Conservation (phyloP, 352 stramenopile genomes). For the Phytophthora citrophthora region DNA sequence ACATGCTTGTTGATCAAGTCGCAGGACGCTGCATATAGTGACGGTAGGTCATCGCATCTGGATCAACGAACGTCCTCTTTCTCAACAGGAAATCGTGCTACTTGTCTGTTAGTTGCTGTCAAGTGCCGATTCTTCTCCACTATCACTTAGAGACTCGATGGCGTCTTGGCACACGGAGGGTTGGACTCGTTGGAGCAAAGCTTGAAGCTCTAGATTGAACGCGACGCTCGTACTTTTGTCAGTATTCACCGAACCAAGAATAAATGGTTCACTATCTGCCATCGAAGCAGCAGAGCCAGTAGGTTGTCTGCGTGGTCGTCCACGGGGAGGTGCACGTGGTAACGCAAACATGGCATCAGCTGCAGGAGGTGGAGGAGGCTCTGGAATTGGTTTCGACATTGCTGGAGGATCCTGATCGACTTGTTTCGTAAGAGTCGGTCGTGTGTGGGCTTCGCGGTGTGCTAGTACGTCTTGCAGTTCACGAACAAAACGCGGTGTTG, state of each 20-base stretch:
- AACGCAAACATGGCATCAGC: constrained; percentile 23
- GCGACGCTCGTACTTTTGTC: neutral
- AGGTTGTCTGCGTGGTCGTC: constrained; percentile 9
- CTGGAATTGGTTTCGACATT: neutral
- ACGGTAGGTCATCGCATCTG: too few species aligned
- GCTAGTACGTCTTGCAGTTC: constrained; percentile 68
- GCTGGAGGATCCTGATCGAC: constrained; percentile 43
- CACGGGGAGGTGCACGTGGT: constrained; percentile 18
- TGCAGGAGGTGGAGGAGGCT: constrained; percentile 7
- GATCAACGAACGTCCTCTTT: too few species aligned
- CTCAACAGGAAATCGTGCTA: too few species aligned
- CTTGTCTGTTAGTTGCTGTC: neutral
- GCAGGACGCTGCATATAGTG: too few species aligned
- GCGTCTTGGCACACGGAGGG: constrained; percentile 1
- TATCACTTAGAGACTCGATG: constrained; percentile 16
- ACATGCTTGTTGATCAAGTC: constrained; percentile 31
- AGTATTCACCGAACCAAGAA: neutral
- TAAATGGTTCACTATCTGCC: neutral
- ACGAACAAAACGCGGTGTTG: constrained; percentile 47
- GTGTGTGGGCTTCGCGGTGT: constrained; percentile 38
- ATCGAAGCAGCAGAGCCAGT: neutral
- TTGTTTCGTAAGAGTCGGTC: constrained; percentile 43
- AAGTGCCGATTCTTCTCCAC: neutral
- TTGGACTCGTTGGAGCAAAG: constrained; percentile 28
- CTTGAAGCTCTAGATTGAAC: constrained; percentile 25